Evolutionary conservation across 495 filamentous ascomycete genomes (phyloP).

Genomic region (Pseudotulostoma volvatum): DNA sequence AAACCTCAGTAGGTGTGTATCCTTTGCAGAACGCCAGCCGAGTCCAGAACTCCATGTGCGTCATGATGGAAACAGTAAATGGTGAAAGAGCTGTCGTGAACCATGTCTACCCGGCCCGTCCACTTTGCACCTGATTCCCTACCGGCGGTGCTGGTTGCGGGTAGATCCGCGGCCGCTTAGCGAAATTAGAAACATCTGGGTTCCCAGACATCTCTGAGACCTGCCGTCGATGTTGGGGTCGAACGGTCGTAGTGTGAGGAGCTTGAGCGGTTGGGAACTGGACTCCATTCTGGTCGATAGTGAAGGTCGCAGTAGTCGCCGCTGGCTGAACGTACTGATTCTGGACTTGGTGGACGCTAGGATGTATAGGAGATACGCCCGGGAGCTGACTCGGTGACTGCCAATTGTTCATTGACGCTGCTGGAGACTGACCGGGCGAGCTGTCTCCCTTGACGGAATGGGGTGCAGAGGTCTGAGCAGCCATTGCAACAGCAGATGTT

Average conservation of each 20-base stretch:
- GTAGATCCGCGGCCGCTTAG: constrained; percentile 51
- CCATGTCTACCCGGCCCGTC: constrained; percentile 17
- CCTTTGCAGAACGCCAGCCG: not conserved
- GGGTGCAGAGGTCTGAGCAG: constrained; percentile 33
- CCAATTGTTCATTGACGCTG: constrained; percentile 51
- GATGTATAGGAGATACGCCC: constrained; percentile 41
- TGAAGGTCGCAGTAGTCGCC: constrained; percentile 26
- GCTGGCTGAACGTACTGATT: constrained; percentile 33
- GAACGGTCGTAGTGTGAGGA: constrained; percentile 17
- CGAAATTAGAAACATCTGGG: constrained; percentile 34
- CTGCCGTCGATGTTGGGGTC: constrained; percentile 41
- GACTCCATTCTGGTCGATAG: constrained; percentile 36
- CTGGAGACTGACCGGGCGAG: constrained; percentile 62
- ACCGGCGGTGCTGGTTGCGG: constrained; percentile 31
- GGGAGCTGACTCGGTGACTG: constrained; percentile 56
- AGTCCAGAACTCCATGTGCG: no score
- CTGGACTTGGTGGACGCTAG: constrained; percentile 33
- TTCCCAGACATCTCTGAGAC: constrained; percentile 50
- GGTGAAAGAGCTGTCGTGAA: not conserved
- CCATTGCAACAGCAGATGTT: constrained; percentile 16
- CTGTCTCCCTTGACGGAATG: constrained; percentile 67
- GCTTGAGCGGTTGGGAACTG: constrained; percentile 33
- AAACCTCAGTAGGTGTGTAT: not conserved
- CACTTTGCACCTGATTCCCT: constrained; percentile 24
- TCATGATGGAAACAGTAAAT: not conserved